Evolutionary conservation across 257 asterid species (phyloP), one percentile per base, ranked within the genome.

Genomic region (Craterostigma plantagineum): DNA sequence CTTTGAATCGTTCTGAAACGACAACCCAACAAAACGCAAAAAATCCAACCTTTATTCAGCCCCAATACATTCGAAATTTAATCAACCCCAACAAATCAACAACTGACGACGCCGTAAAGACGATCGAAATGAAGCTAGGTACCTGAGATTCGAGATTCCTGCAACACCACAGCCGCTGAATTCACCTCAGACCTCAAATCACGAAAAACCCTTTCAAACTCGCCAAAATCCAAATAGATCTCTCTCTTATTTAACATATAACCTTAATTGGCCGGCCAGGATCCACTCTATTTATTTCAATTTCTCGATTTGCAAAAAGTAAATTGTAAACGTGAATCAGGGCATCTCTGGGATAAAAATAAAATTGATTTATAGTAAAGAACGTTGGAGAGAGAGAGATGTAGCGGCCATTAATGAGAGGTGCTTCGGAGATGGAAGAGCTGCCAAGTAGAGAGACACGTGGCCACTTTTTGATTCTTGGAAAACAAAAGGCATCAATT

Each of bases 371-470:
- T 16, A 46, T 48, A 18, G 7, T n/a, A 6, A n/a, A 11, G 43
- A 16, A 33, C 7, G 36, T 43, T 15, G 16, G 61, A 36, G n/a
- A 49, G 27, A 46, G 18, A 15, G 43, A 35, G 44, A 35, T 54
- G 55, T 35, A 48, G 66, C 36, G 37, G 60, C 51, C 58, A 49
- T 27, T 49, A 63, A 34, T 36, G 67, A 16, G 52, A 46, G 38
- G 48, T 14, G 11, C 1, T 42, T 10, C 37, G 42, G 55, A 35
- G 59, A 46, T 9, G 67, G 58, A 11, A 63, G 41, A 23, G 63
- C 41, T 57, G 77, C 70, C 80, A 65, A 64, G 66, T 68, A 35
- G 18, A 11, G 42, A 37, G 66, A 68, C 86, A 75, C 77, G 76
- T 75, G 86, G 72, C 68, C 16, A 17, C 23, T 15, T 52, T 12